Evolutionary conservation across 1,139 yeast genomes (phyloP).

Genomic region (Scheffersomyces stambukii): DNA sequence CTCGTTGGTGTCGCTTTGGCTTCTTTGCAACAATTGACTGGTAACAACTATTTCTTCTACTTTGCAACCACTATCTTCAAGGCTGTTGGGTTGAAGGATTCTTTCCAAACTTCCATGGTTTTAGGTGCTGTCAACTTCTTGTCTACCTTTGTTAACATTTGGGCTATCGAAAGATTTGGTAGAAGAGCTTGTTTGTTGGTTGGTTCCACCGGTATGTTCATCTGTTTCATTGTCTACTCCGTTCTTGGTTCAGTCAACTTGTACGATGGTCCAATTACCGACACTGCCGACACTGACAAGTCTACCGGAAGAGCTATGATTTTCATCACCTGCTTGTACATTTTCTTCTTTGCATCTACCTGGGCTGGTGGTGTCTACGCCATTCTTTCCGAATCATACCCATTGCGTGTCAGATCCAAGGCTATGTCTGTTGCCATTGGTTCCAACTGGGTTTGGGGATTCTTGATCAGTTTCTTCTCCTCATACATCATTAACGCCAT

Average conservation of each 20-base stretch:
- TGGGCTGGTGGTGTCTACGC: conserved; percentile 87
- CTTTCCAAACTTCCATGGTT: conserved; percentile 72
- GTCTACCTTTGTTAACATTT: conserved; percentile 66
- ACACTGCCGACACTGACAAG: conserved; percentile 17
- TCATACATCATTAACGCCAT: conserved; percentile 57
- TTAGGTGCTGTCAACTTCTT: conserved; percentile 74
- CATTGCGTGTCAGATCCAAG: conserved; percentile 73
- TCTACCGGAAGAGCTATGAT: conserved; percentile 67
- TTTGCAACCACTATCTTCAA: conserved; percentile 75
- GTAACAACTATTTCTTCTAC: conserved; percentile 79
- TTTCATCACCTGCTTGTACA: conserved; percentile 70
- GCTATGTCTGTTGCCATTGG: conserved; percentile 75
- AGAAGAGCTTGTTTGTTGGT: conserved; percentile 62
- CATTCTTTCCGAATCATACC: conserved; percentile 73
- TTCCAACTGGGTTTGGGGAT: conserved; percentile 78
- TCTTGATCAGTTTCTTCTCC: conserved; percentile 68
- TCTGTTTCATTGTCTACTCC: conserved; percentile 57
- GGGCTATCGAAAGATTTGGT: conserved; percentile 64
- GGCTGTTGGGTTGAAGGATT: conserved; percentile 68
- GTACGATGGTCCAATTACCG: conserved; percentile 44
- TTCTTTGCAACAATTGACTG: conserved; percentile 73
- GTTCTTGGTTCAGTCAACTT: conserved; percentile 55
- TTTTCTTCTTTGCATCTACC: conserved; percentile 76
- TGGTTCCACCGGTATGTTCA: conserved; percentile 46
- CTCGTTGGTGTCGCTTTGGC: conserved; percentile 60